Conservation (phyloP, 2,329 filamentous ascomycete genomes). For the Penicillium paneum region DNA sequence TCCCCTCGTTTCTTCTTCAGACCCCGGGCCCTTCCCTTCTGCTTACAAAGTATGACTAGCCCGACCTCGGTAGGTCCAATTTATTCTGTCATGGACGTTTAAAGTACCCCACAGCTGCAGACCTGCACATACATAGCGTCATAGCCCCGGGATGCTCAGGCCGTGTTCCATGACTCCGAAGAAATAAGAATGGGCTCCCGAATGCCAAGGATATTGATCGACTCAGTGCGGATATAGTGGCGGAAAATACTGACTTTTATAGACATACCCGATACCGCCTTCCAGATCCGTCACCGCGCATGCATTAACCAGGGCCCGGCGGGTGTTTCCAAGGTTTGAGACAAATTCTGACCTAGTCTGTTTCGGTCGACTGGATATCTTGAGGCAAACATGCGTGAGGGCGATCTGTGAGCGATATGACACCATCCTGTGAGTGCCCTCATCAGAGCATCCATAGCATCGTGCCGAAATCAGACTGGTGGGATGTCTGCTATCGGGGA, state of each 20-base stretch:
- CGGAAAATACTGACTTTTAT: too few relatives aligned
- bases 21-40: background rate
- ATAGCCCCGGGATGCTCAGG: slow-evolving; percentile 50
- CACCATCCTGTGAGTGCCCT: background rate
- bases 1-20: background rate
- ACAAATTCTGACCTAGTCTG: slow-evolving; percentile 49
- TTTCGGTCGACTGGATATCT: background rate
- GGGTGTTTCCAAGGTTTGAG: slow-evolving; percentile 53
- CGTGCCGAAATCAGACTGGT: background rate
- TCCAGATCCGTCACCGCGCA: slow-evolving; percentile 34
- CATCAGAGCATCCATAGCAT: background rate
- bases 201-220: too few relatives aligned
- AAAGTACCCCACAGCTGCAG: background rate
- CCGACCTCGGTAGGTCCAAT: background rate
- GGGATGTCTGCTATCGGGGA: background rate
- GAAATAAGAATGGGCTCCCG: too few relatives aligned
- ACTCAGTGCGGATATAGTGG: too few relatives aligned
- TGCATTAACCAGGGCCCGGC: slow-evolving; percentile 63
- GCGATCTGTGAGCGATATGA: background rate
- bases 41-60: background rate
- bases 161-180: slow-evolving; percentile 64
- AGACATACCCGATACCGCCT: too few relatives aligned
- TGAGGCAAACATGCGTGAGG: background rate
- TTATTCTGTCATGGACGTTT: background rate
- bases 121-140: background rate